Evolutionary conservation across 1,284 basidiomycete species (phyloP).

Genomic region (Ustilago bromivora): DNA sequence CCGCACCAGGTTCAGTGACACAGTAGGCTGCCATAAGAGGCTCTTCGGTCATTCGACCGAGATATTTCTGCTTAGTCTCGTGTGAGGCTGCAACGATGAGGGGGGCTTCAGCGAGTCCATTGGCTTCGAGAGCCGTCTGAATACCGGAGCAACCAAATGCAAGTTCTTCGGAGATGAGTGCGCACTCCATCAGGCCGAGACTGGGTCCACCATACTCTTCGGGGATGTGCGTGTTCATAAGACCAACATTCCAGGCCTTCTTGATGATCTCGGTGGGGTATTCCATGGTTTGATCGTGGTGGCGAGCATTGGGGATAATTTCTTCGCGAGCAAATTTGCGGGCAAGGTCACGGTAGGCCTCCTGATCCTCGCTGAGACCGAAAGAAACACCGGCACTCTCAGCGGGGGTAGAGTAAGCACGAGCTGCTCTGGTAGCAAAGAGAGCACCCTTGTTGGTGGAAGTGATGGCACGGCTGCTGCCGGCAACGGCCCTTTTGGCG

Average conservation of each 20-base stretch:
- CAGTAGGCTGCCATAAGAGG: conserved; percentile 74
- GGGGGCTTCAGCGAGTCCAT: conserved; percentile 74
- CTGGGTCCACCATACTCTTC: conserved; percentile 73
- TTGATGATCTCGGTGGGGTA: conserved; percentile 74
- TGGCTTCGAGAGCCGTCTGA: conserved; percentile 72
- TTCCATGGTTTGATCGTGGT: conserved; percentile 68
- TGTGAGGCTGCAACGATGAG: conserved; percentile 73
- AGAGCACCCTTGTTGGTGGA: conserved; percentile 24
- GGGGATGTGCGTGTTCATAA: conserved; percentile 68
- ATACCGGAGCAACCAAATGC: conserved; percentile 74
- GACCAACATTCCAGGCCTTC: conserved; percentile 69
- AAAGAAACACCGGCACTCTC: conserved; percentile 57
- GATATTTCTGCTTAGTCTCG: conserved; percentile 73
- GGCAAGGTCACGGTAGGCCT: conserved; percentile 72
- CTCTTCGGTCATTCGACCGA: conserved; percentile 75
- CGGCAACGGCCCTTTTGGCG: conserved; percentile 37
- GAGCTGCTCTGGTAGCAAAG: conserved; percentile 21
- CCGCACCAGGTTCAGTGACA: conserved; percentile 74
- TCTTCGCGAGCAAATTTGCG: conserved; percentile 72
- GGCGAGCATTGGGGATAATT: conserved; percentile 73
- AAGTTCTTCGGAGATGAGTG: conserved; percentile 73
- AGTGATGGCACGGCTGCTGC: conserved; percentile 44
- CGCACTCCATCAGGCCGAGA: conserved; percentile 72
- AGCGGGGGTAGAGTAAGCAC: conserved; percentile 40
- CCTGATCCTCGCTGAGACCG: conserved; percentile 69